Evolutionary conservation across 192 early-diverging fungal species (phyloP), one percentile per base, ranked within the genome.

Genomic region (Paraglomus occultum): DNA sequence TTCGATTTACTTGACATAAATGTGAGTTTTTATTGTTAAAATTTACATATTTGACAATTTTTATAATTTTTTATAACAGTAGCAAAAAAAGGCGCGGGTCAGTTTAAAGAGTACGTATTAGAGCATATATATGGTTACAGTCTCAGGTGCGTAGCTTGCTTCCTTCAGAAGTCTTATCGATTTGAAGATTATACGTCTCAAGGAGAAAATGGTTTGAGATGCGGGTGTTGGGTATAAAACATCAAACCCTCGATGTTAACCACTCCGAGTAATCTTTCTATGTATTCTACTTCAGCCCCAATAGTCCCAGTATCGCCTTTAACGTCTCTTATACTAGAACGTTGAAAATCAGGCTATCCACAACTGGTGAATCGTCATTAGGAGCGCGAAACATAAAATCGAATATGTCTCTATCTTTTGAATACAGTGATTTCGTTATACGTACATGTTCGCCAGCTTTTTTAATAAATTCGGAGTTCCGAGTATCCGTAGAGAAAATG

Each of bases 401-500:
- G 17, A 60, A 60, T 2, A 60, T 60, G 6, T 14, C 44, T 14
- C 58, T 23, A 60, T 60, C 5, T 60, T 60, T 39, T 8, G 58
- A 9, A 20, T 39, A 8, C 14, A 60, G 6, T 38, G 40, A 12
- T 60, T 23, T 60, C 8, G 39, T 60, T 60, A 40, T 9, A 60
- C 40, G 17, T 22, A 60, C 31, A 39, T 60, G 23, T 40, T 60
- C 58, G 10, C 23, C 44, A 2, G 40, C 40, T 39, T 60, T 38
- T 60, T 39, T 17, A 20, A 38, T 60, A 60, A 38, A 39, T 23
- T 60, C 9, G 31, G 40, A 9, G 40, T 38, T 60, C 40, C 58
- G 44, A 60, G 58, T 14, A 60, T 60, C 17, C 14, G 58, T 23
- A 60, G 44, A 15, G 38, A 60, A 23, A 60, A 60, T 38, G 58